Percentiles rank a stretch among this genome's conserved stretches.
phyloP scores from a whole-genome alignment of 805 yeast species.

The Candida glaebosa region DNA sequence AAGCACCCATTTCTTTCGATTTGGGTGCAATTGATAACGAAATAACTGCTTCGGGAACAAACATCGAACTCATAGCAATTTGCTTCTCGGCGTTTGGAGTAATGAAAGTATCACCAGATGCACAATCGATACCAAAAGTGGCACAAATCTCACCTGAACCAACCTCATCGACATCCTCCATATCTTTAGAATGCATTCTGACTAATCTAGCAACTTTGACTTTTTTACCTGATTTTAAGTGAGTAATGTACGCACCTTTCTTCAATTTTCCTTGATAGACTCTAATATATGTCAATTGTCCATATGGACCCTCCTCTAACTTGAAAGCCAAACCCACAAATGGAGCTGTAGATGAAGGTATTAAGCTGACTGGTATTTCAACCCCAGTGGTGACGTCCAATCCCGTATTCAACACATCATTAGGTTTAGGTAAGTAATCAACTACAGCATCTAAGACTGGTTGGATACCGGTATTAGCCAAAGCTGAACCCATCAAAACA shows the following conservation, averaged over 20 bases:
- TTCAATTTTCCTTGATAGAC: conserved; percentile 94
- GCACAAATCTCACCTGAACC: conserved; percentile 99
- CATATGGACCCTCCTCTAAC: conserved; percentile 96
- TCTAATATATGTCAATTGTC: conserved; percentile 94
- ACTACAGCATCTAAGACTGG: conserved; percentile 94
- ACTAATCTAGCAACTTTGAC: conserved; percentile 91
- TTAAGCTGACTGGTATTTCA: conserved; percentile 59
- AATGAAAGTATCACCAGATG: conserved; percentile 97
- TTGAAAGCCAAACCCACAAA: conserved; percentile 98
- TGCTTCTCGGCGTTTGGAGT: conserved; percentile 62
- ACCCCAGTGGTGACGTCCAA: conserved; percentile 69
- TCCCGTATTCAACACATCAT: conserved; percentile 88
- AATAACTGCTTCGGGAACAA: conserved; percentile 97
- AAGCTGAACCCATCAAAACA: conserved; percentile 99
- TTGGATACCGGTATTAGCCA: conserved; percentile 95
- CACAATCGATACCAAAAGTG: conserved; percentile 97
- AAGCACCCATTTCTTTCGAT: conserved; percentile 78
- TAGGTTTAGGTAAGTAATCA: conserved; percentile 93
- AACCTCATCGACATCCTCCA: conserved; percentile 96
- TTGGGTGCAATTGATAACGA: conserved; percentile 88
- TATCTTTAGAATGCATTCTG: conserved; percentile 97
- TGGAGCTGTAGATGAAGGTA: conserved; percentile 71
- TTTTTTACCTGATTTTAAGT: conserved; percentile 88
- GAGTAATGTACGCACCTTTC: conserved; percentile 86
- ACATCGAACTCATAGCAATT: conserved; percentile 96